Evolutionary conservation across 2,329 filamentous ascomycete genomes (phyloP).

Genomic region (Paramyrothecium sp.): DNA sequence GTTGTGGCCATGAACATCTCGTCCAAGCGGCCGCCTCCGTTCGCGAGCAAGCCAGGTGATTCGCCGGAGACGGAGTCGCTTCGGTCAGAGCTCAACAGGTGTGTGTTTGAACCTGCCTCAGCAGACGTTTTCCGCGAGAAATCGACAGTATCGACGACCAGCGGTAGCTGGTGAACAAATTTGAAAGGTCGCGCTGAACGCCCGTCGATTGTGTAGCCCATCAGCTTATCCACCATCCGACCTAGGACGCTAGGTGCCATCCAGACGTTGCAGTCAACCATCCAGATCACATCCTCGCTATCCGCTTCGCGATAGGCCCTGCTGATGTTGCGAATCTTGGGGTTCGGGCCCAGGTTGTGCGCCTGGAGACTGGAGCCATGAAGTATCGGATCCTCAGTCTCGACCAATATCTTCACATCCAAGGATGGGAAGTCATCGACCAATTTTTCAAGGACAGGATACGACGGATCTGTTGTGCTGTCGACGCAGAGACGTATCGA

Average conservation of each 20-base stretch:
- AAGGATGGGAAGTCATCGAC: conserved; percentile 69
- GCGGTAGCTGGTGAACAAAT: conserved; percentile 90
- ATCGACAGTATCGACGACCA: conserved; percentile 72
- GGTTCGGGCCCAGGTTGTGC: conserved; percentile 80
- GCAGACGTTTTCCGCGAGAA: conserved; percentile 19
- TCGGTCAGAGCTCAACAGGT: conserved; percentile 24
- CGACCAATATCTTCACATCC: conserved; percentile 73
- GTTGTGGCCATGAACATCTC: conserved; percentile 93
- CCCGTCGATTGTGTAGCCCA: conserved; percentile 58
- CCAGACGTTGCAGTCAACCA: conserved; percentile 97
- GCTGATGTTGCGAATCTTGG: conserved; percentile 98
- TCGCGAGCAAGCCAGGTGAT: conserved; percentile 27
- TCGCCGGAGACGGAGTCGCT: conserved; percentile 9
- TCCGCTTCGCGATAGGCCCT: conserved; percentile 81
- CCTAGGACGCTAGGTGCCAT: conserved; percentile 74
- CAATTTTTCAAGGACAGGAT: conserved; percentile 69
- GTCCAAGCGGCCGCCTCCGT: conserved; percentile 79
- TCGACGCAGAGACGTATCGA: conserved; percentile 83
- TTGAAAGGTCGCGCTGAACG: conserved; percentile 65
- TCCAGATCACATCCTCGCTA: conserved; percentile 85
- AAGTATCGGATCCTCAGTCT: conserved; percentile 76
- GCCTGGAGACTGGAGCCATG: conserved; percentile 48
- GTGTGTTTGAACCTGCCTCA: conserved; percentile 18
- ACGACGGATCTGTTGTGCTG: conserved; percentile 71
- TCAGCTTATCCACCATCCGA: conserved; percentile 85